Conservation (phyloP, 306 rosid species). For the Castanospermum australe region DNA sequence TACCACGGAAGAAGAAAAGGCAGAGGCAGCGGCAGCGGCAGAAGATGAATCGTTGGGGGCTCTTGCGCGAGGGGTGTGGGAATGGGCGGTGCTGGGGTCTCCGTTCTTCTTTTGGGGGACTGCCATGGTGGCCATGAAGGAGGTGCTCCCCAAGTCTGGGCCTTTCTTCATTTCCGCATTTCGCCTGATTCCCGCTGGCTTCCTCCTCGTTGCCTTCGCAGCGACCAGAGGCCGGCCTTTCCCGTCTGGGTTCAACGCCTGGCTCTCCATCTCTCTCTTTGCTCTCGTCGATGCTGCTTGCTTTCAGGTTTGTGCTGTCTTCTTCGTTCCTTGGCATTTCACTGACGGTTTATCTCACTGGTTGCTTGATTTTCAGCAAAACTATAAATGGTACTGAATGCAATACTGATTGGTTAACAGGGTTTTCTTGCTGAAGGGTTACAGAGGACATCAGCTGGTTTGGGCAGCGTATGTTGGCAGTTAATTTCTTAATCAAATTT, state of each 20-base stretch:
- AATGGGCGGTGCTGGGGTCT: slow-evolving; percentile 74
- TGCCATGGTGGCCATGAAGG: slow-evolving; percentile 99
- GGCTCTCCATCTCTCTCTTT: slow-evolving; percentile 80
- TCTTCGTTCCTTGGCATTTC: background rate
- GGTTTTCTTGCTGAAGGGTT: slow-evolving; percentile 94
- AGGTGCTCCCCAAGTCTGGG: slow-evolving; percentile 73
- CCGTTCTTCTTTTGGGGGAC: slow-evolving; percentile 99
- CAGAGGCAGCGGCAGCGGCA: background rate
- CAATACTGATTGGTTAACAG: slow-evolving; percentile 31
- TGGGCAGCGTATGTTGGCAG: slow-evolving; percentile 78
- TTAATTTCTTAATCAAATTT: slow-evolving; percentile 24
- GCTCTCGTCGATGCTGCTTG: slow-evolving; percentile 84
- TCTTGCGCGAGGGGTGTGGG: slow-evolving; percentile 36
- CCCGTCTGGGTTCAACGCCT: slow-evolving; percentile 73
- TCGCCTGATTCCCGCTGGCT: slow-evolving; percentile 88
- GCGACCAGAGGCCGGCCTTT: slow-evolving; percentile 67
- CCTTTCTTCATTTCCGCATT: slow-evolving; percentile 84
- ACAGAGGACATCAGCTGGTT: slow-evolving; percentile 88
- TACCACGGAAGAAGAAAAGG: background rate
- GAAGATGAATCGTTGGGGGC: background rate
- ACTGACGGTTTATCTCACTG: background rate
- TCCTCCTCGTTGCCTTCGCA: slow-evolving; percentile 78
- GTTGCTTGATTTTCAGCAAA: background rate
- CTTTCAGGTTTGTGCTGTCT: slow-evolving; percentile 53
- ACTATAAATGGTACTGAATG: background rate